These are phyloP conservation scores for Serendipita sp. DNA, from an alignment of 768 basidiomycete species.

Conservation along the genomic window DNA sequence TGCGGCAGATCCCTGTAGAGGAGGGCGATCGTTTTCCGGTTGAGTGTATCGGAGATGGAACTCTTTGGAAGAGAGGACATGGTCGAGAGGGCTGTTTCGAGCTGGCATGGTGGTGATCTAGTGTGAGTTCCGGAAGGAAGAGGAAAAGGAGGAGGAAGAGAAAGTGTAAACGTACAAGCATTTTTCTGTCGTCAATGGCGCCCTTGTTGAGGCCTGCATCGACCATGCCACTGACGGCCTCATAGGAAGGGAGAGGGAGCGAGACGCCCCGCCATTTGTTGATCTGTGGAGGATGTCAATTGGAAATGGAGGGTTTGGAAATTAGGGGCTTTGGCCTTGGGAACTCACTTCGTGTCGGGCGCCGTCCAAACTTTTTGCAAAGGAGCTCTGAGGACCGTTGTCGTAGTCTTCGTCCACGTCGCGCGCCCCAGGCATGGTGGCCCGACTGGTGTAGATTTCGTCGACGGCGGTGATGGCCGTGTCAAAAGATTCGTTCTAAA, in stretches of 20 bases:
- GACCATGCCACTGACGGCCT: constrained; percentile 8
- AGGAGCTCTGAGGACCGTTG: constrained; percentile 1
- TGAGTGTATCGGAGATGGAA: constrained; percentile 16
- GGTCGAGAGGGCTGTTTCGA: constrained; percentile 15
- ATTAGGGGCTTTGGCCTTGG: background rate
- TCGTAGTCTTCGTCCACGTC: constrained; percentile 6
- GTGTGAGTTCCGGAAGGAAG: too few species aligned
- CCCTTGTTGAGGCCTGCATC: constrained; percentile 13
- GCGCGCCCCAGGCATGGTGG: constrained; percentile 2
- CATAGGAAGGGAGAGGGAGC: background rate
- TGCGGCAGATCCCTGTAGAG: constrained; percentile 64
- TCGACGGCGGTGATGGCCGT: constrained; percentile 2
- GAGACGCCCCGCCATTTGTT: background rate
- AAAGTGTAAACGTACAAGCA: constrained; percentile 30
- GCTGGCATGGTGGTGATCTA: too few species aligned
- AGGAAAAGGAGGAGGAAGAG: background rate
- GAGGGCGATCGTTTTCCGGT: constrained; percentile 3
- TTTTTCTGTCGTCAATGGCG: constrained; percentile 59
- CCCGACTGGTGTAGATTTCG: background rate
- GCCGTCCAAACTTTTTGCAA: constrained; percentile 3
- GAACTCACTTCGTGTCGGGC: background rate
- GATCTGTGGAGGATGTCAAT: background rate
- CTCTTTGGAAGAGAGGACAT: constrained; percentile 6
- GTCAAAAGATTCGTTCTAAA: constrained; percentile 1
- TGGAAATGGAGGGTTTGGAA: background rate